Evolutionary conservation across 2,329 filamentous ascomycete genomes (phyloP).

Genomic region (Talaromyces sp.): DNA sequence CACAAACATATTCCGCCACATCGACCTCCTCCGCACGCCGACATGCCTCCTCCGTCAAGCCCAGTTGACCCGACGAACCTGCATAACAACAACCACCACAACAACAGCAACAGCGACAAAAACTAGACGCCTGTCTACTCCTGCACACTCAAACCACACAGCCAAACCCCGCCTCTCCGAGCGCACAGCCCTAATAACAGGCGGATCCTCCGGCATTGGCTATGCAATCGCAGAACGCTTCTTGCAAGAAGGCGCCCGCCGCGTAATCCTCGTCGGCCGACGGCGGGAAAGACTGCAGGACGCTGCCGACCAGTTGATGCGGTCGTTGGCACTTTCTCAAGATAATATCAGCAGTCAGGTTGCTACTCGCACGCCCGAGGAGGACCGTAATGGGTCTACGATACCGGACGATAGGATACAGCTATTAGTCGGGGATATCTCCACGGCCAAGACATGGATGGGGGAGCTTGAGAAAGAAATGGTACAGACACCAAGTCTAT

Average conservation of each 20-base stretch:
- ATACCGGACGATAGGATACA: constrained; percentile 13
- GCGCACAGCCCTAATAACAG: constrained; percentile 55
- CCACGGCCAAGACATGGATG: constrained; percentile 27
- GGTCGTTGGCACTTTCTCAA: neutral
- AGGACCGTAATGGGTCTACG: constrained; percentile 11
- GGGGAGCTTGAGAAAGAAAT: constrained; percentile 34
- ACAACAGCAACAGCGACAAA: constrained; percentile 3
- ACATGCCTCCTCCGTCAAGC: neutral
- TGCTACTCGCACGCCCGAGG: constrained; percentile 17
- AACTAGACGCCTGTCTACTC: constrained; percentile 11
- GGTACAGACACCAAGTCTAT: constrained; percentile 17
- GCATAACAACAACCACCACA: neutral
- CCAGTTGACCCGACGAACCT: neutral
- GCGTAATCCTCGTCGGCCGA: constrained; percentile 58
- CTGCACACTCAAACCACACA: neutral
- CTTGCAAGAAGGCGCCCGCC: constrained; percentile 54
- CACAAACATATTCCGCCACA: neutral
- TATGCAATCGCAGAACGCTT: constrained; percentile 63
- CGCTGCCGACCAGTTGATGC: constrained; percentile 27
- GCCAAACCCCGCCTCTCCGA: constrained; percentile 21
- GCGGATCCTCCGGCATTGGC: constrained; percentile 67
- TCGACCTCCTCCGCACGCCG: neutral
- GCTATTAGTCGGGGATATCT: constrained; percentile 34
- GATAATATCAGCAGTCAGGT: constrained; percentile 3
- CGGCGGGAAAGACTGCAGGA: constrained; percentile 41